These are phyloP conservation scores for Penicillium simplicissimum DNA, from an alignment of 495 filamentous ascomycete genomes.

Conservation along the genomic window DNA sequence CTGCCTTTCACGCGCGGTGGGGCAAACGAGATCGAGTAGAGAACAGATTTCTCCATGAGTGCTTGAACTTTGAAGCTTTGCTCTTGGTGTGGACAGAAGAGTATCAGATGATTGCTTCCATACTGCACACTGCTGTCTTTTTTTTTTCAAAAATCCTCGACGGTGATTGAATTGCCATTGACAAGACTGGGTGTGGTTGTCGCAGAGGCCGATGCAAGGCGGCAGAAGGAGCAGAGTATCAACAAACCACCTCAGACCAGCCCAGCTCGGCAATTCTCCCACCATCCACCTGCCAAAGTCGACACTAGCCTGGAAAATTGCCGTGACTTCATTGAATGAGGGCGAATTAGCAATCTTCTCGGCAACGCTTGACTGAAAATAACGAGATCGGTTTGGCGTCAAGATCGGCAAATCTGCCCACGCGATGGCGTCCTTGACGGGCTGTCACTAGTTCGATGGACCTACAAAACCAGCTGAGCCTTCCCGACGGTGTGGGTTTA, in stretches of 20 bases:
- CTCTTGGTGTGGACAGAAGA: background rate
- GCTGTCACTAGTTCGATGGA: background rate
- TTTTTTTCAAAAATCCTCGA: background rate
- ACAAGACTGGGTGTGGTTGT: too few species aligned
- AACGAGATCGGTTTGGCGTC: background rate
- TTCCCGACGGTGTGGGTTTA: too few species aligned
- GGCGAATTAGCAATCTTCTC: background rate
- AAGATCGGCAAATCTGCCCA: background rate
- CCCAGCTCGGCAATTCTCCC: background rate
- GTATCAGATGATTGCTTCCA: background rate
- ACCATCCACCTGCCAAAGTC: background rate
- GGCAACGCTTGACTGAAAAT: background rate
- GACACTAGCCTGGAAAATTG: background rate
- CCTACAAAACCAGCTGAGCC: background rate
- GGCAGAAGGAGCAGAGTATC: background rate
- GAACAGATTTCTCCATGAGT: background rate
- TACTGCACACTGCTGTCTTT: background rate
- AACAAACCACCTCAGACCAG: background rate
- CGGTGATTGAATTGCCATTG: background rate
- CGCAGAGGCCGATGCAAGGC: background rate
- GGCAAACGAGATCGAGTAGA: background rate
- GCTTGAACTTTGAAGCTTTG: too few species aligned
- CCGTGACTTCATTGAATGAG: background rate
- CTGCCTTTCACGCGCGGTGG: background rate
- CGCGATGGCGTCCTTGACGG: background rate